A percentile compares a stretch with the other conserved stretches of the same genome.
Evolutionary conservation across 306 rosid species (phyloP).

Genomic region (Ziziphus jujuba): DNA sequence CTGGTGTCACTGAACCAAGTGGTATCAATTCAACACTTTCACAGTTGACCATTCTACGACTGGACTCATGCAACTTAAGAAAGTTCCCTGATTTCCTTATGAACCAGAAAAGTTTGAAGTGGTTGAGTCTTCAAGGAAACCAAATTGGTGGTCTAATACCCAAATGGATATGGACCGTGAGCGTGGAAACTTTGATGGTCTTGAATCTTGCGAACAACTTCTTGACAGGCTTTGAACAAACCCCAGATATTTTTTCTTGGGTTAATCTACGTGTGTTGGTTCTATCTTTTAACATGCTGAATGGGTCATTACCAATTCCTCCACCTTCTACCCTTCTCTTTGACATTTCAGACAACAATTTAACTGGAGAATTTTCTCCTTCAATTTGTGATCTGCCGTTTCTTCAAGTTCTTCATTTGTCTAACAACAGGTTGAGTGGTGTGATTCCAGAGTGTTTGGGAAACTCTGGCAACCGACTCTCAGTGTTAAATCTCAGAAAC

Average conservation of each 20-base stretch:
- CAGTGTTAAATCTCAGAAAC: neutral
- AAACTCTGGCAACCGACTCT: neutral
- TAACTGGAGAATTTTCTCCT: constrained; percentile 3
- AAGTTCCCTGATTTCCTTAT: neutral
- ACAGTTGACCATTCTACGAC: neutral
- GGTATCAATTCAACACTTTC: neutral
- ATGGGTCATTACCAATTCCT: constrained; percentile 25
- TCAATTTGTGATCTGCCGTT: constrained; percentile 2
- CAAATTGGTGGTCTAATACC: constrained; percentile 35
- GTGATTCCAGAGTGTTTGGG: no score
- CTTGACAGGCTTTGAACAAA: constrained; percentile 18
- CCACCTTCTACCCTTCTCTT: neutral
- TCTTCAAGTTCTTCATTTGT: neutral
- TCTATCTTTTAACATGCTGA: constrained; percentile 5
- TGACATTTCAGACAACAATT: neutral
- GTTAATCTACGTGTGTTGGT: neutral
- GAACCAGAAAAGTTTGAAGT: neutral
- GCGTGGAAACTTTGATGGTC: neutral
- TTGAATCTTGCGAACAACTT: constrained; percentile 1
- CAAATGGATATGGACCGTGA: constrained; percentile 20
- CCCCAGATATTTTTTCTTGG: constrained; percentile 14
- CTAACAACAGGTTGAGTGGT: constrained; percentile 11
- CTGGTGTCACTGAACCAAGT: neutral
- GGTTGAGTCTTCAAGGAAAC: constrained; percentile 1
- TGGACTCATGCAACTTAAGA: neutral